A percentile compares a stretch with the other conserved stretches of the same genome.
Evolutionary conservation across 2,329 filamentous ascomycete genomes (phyloP).

Genomic region (Westerdykella sp.): DNA sequence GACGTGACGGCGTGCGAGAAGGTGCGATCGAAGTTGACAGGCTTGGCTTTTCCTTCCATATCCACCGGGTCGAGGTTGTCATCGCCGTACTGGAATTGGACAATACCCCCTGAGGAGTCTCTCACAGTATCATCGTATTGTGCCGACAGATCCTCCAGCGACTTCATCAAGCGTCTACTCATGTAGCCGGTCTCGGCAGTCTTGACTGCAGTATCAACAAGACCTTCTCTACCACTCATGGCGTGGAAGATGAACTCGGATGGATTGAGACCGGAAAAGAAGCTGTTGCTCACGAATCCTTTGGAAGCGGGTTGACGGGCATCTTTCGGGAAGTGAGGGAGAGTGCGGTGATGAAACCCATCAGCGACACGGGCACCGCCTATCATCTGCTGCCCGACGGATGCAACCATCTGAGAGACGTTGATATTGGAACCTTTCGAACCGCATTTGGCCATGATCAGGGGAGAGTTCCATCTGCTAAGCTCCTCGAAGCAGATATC

Average conservation of each 20-base stretch:
- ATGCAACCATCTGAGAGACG: slow-evolving; percentile 97
- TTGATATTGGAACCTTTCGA: slow-evolving; percentile 98
- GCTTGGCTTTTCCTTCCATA: slow-evolving; percentile 91
- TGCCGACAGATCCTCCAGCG: slow-evolving; percentile 85
- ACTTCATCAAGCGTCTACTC: slow-evolving; percentile 97
- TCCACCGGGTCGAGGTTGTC: slow-evolving; percentile 94
- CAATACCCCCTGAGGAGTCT: slow-evolving; percentile 79
- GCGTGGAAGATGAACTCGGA: slow-evolving; percentile 98
- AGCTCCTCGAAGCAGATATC: slow-evolving; percentile 84
- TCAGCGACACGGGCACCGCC: slow-evolving; percentile 86
- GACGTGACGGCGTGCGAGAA: slow-evolving; percentile 72
- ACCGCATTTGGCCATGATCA: slow-evolving; percentile 95
- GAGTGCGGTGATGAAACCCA: slow-evolving; percentile 89
- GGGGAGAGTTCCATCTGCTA: slow-evolving; percentile 83
- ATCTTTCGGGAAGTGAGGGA: slow-evolving; percentile 94
- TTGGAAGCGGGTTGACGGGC: slow-evolving; percentile 88
- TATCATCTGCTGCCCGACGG: slow-evolving; percentile 97
- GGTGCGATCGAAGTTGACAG: slow-evolving; percentile 86
- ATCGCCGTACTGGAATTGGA: slow-evolving; percentile 96
- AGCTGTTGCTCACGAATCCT: slow-evolving; percentile 94
- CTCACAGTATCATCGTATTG: slow-evolving; percentile 93
- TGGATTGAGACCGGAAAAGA: slow-evolving; percentile 84
- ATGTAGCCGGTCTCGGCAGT: slow-evolving; percentile 99
- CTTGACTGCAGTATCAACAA: slow-evolving; percentile 98
- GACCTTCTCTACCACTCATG: slow-evolving; percentile 94